A percentile compares a stretch with the other conserved stretches of the same genome.
phyloP scores from a whole-genome alignment of 2,329 filamentous ascomycete species.

The Ceratocystis albifundus region DNA sequence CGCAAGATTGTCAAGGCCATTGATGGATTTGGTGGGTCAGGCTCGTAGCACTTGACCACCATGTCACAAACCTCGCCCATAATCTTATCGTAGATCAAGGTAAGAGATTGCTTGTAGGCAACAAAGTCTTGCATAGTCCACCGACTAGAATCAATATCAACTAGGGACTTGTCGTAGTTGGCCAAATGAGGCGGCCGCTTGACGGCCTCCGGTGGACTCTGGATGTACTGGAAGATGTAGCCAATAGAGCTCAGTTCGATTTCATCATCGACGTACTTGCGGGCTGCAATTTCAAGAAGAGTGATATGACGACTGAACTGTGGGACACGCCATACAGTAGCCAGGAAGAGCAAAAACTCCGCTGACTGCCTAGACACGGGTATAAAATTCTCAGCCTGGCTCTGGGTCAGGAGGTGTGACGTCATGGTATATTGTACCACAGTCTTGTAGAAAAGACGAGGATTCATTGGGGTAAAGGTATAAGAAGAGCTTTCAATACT shows the following conservation, averaged over 20 bases:
- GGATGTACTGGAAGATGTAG: conserved; percentile 48
- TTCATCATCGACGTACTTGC: conserved; percentile 76
- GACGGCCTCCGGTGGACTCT: conserved; percentile 43
- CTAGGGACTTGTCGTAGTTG: conserved; percentile 39
- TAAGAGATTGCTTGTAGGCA: conserved; percentile 63
- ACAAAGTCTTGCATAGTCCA: conserved; percentile 61
- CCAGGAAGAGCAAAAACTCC: conserved; percentile 75
- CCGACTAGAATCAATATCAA: conserved; percentile 45
- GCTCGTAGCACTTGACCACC: conserved; percentile 79
- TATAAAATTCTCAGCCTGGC: conserved; percentile 38
- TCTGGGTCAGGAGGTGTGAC: conserved; percentile 40
- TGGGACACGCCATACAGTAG: conserved; percentile 78
- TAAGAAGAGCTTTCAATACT: conserved; percentile 56
- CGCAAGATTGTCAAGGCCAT: conserved; percentile 70
- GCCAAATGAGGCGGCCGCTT: conserved; percentile 55
- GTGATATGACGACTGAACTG: conserved; percentile 67
- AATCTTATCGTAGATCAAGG: conserved; percentile 65
- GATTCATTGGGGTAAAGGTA: conserved; percentile 79
- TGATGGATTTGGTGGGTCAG: conserved; percentile 72
- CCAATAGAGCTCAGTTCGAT: conserved; percentile 73
- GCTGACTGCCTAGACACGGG: conserved; percentile 65
- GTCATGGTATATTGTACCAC: conserved; percentile 67
- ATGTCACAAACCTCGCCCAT: conserved; percentile 77
- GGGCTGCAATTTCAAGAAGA: conserved; percentile 71
- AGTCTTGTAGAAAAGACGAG: conserved; percentile 70